Percentiles rank a stretch among this genome's conserved stretches.
These are phyloP conservation scores for Tremellales sp. DNA, from an alignment of 1,284 basidiomycete species.

Conservation along the genomic window DNA sequence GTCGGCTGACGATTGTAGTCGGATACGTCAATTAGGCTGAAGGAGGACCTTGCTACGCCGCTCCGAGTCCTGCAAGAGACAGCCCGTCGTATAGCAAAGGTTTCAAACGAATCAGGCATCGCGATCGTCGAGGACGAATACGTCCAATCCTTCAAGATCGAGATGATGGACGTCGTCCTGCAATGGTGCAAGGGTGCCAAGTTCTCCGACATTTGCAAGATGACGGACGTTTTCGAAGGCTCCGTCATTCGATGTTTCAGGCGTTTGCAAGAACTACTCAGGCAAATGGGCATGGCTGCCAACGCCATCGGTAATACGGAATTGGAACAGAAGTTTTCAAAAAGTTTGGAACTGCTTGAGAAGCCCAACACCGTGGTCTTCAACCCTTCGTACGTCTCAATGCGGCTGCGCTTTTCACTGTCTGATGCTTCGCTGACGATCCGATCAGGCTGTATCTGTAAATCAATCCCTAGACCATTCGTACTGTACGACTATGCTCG, in stretches of 20 bases:
- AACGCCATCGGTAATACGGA: constrained; percentile 95
- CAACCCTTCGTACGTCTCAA: constrained; percentile 61
- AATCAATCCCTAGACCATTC: too few species aligned
- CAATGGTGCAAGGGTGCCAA: constrained; percentile 98
- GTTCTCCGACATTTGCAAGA: constrained; percentile 94
- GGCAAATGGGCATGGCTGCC: constrained; percentile 92
- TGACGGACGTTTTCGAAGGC: constrained; percentile 96
- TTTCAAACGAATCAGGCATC: constrained; percentile 89
- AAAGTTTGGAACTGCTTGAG: constrained; percentile 81
- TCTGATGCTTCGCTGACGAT: too few species aligned
- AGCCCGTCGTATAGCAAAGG: constrained; percentile 89
- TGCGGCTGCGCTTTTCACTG: background rate
- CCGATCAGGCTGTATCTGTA: background rate
- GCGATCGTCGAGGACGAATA: constrained; percentile 90
- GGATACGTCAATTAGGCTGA: constrained; percentile 77
- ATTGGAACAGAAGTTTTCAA: constrained; percentile 84
- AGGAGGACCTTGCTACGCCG: constrained; percentile 88
- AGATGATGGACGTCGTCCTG: constrained; percentile 94
- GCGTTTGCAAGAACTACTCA: constrained; percentile 84
- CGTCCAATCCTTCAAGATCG: constrained; percentile 92
- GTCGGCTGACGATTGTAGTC: constrained; percentile 61
- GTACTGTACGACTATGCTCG: too few species aligned
- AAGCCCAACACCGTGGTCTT: constrained; percentile 90
- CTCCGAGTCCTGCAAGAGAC: constrained; percentile 92
- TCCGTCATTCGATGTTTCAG: constrained; percentile 91